These are phyloP conservation scores for Pseudevernia furfuracea DNA, from an alignment of 495 filamentous ascomycete species.

Conservation along the genomic window DNA sequence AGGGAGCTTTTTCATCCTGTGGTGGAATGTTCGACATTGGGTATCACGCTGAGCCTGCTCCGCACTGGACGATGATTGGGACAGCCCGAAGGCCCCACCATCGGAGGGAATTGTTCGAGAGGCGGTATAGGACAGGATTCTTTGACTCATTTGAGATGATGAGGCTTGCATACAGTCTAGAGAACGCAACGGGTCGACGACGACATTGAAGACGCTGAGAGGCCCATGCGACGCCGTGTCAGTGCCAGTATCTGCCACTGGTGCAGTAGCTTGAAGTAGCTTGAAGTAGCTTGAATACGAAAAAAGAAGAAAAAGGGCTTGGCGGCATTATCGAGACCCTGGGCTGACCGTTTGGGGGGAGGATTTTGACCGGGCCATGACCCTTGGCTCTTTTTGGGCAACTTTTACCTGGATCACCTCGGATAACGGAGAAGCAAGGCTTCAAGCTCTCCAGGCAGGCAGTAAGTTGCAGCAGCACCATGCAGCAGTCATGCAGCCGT, in stretches of 20 bases:
- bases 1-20: constrained; percentile 29
- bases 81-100: constrained; percentile 9
- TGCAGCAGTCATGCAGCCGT: too few relatives aligned
- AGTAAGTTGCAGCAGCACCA: too few relatives aligned
- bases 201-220: constrained; percentile 6
- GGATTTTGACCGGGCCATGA: too few relatives aligned
- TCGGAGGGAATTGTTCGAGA: constrained; percentile 6
- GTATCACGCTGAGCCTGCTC: constrained; percentile 29
- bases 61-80: background rate
- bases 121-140: background rate
- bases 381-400: constrained; percentile 11
- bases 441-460: too few relatives aligned
- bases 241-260: too few relatives aligned
- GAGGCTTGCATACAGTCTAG: constrained; percentile 13
- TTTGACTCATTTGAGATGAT: constrained; percentile 9
- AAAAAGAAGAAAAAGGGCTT: background rate
- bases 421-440: too few relatives aligned
- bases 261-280: constrained; percentile 6
- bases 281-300: constrained; percentile 10
- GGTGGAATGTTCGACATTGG: constrained; percentile 38
- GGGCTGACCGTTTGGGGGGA: background rate
- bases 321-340: constrained; percentile 4
- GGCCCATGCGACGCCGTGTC: constrained; percentile 1
- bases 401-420: too few relatives aligned
- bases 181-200: background rate